Evolutionary conservation across 108 stramenopile genomes (phyloP).

Genomic region (Nitzschia sp.): DNA sequence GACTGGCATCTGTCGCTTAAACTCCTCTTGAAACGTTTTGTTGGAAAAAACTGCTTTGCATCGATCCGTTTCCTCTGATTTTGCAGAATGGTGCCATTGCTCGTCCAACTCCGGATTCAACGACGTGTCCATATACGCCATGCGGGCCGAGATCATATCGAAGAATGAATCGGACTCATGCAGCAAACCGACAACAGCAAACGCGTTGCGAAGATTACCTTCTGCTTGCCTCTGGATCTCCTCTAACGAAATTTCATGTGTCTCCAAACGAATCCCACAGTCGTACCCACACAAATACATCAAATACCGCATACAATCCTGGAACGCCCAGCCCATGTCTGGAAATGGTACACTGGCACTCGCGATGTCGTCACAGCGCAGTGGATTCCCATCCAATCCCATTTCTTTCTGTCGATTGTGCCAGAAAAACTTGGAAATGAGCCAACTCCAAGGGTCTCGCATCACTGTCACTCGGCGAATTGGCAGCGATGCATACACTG

Average conservation of each 20-base stretch:
- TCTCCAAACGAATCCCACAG: slow-evolving; percentile 28
- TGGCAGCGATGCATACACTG: slow-evolving; percentile 41
- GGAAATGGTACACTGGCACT: neutral
- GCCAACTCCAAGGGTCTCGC: slow-evolving; percentile 46
- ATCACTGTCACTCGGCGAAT: slow-evolving; percentile 38
- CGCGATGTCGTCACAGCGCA: slow-evolving; percentile 16
- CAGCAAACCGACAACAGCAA: slow-evolving; percentile 48
- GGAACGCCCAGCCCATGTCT: slow-evolving; percentile 24
- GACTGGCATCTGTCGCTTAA: neutral
- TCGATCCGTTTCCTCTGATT: slow-evolving; percentile 1
- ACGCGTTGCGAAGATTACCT: slow-evolving; percentile 39
- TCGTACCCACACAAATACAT: slow-evolving; percentile 42
- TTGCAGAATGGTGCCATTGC: neutral
- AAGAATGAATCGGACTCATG: slow-evolving; percentile 43
- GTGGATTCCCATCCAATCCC: neutral
- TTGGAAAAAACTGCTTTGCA: neutral
- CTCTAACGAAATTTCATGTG: slow-evolving; percentile 11
- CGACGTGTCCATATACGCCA: slow-evolving; percentile 17
- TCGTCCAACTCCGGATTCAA: slow-evolving; percentile 14
- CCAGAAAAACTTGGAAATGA: slow-evolving; percentile 49
- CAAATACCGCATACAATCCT: slow-evolving; percentile 16
- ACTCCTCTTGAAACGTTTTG: slow-evolving; percentile 17
- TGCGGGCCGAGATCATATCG: slow-evolving; percentile 37
- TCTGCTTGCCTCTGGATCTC: slow-evolving; percentile 35
- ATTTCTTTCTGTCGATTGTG: neutral